Conservation (phyloP, 306 rosid species). For the Argentina anserina region DNA sequence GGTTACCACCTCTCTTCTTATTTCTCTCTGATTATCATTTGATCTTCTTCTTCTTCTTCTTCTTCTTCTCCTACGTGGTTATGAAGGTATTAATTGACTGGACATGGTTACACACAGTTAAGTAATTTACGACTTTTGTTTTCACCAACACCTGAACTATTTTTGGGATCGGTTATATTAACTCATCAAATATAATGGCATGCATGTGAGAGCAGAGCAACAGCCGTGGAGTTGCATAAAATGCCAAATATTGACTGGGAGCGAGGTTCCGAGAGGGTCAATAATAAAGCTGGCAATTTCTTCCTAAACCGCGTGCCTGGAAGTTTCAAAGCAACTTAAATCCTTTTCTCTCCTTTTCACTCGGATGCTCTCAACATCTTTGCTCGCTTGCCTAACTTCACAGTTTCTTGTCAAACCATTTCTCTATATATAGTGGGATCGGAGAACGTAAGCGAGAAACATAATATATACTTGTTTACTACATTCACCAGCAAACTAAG, state of each 20-base stretch:
- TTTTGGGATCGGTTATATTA: neutral
- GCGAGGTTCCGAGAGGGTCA: neutral
- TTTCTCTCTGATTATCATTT: no score
- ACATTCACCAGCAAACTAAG: no score
- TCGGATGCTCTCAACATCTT: neutral
- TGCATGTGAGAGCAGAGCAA: neutral
- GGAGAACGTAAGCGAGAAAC: neutral
- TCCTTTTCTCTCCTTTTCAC: slow-evolving; percentile 16
- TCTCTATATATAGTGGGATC: neutral
- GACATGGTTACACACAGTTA: no score
- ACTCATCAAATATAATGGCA: neutral
- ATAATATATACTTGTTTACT: no score
- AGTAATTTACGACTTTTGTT: no score
- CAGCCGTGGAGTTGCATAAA: neutral
- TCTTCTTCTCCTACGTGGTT: no score
- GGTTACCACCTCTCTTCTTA: no score
- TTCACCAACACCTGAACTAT: neutral
- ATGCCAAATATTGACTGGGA: slow-evolving; percentile 1
- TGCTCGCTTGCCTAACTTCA: slow-evolving; percentile 21
- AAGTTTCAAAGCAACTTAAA: slow-evolving; percentile 20
- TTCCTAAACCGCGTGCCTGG: slow-evolving; percentile 21
- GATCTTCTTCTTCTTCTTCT: no score
- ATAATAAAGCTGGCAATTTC: neutral
- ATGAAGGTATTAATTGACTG: no score
- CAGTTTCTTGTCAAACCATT: neutral